A percentile compares a stretch with the other conserved stretches of the same genome.
phyloP scores from a whole-genome alignment of 129 eudicot species.

The carrot (Daucus carota) region DH1_v3.0 NC_030387.2:6452501-6453000 shows the following conservation, averaged over 20 bases:
- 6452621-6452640: too few relatives aligned
- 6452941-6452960: neutral
- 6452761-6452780: too few relatives aligned
- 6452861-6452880: neutral
- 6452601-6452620: too few relatives aligned
- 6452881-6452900: conserved; percentile 4
- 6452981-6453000: neutral
- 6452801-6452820: neutral
- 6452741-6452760: too few relatives aligned
- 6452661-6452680: neutral
- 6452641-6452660: too few relatives aligned
- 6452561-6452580: too few relatives aligned
- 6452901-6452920: neutral
- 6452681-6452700: too few relatives aligned
- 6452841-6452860: neutral
- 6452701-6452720: too few relatives aligned
- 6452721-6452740: too few relatives aligned
- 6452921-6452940: neutral
- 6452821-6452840: neutral
- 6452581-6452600: too few relatives aligned
- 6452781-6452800: too few relatives aligned
- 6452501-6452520: neutral
- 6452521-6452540: neutral
- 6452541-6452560: neutral
- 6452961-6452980: neutral